A percentile compares a stretch with the other conserved stretches of the same genome.
Conservation (phyloP, 2,329 filamentous ascomycete species). For the Calonectria naviculata region DNA sequence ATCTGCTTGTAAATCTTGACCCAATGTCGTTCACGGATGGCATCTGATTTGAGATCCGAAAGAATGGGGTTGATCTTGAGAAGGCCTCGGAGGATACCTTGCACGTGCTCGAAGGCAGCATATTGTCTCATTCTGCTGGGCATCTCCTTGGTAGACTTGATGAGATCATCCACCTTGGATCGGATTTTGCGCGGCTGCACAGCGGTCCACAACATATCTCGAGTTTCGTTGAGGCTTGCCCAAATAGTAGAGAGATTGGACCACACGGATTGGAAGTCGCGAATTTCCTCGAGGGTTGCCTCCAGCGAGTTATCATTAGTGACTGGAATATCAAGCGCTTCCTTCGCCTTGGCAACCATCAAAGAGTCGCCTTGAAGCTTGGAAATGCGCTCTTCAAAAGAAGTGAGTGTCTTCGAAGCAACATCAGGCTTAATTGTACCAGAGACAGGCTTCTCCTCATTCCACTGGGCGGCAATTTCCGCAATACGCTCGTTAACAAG, state of each 20-base stretch:
- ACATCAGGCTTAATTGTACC: constrained; percentile 92
- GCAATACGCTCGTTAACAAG: constrained; percentile 89
- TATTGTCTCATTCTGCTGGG: constrained; percentile 99
- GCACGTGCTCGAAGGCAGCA: constrained; percentile 98
- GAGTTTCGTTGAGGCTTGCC: constrained; percentile 93
- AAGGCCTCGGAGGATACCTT: constrained; percentile 87
- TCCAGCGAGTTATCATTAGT: constrained; percentile 83
- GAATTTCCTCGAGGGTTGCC: constrained; percentile 93
- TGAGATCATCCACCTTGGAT: constrained; percentile 86
- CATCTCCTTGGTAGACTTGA: constrained; percentile 99
- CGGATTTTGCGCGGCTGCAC: constrained; percentile 95
- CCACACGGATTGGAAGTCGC: constrained; percentile 99
- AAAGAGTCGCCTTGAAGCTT: constrained; percentile 88
- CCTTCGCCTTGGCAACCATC: constrained; percentile 96
- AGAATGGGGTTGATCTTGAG: constrained; percentile 92
- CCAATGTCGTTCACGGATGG: constrained; percentile 97
- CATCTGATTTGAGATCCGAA: constrained; percentile 93
- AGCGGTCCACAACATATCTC: constrained; percentile 93
- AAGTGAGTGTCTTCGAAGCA: constrained; percentile 83
- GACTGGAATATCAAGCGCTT: constrained; percentile 90
- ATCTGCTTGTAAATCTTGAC: constrained; percentile 97
- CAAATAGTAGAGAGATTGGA: constrained; percentile 95
- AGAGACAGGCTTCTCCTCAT: constrained; percentile 96
- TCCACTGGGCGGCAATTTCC: constrained; percentile 89
- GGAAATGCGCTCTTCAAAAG: constrained; percentile 87